These are phyloP conservation scores for Coelastrella sp. DNA, from an alignment of 139 green algal species.

Conservation along the genomic window DNA sequence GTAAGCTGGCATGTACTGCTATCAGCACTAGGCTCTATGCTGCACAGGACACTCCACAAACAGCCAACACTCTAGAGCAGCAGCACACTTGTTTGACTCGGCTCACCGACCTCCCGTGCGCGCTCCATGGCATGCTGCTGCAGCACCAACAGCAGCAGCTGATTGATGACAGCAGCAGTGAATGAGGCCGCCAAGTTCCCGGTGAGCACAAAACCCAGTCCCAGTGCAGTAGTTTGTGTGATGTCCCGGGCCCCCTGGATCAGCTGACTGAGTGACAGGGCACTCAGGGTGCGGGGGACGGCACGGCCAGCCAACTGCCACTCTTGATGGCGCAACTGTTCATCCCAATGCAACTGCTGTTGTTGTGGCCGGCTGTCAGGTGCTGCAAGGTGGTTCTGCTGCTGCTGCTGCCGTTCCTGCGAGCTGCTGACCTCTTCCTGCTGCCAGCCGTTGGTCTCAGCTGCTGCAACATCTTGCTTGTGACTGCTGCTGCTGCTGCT, in stretches of 20 bases:
- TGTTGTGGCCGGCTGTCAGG: background rate
- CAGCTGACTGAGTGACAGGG: conserved; percentile 12
- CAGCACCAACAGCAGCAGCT: conserved; percentile 21
- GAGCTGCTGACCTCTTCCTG: background rate
- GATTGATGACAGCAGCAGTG: conserved; percentile 29
- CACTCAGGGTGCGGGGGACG: conserved; percentile 25
- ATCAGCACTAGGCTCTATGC: too few relatives aligned
- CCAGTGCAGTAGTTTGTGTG: conserved; percentile 30
- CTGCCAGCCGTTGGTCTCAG: background rate
- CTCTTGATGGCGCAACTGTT: conserved; percentile 5
- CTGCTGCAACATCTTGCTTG: background rate
- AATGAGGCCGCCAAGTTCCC: conserved; percentile 39
- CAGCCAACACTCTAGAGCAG: background rate
- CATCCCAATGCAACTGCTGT: background rate
- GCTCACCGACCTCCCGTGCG: background rate
- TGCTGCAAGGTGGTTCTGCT: background rate
- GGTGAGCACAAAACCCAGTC: conserved; percentile 28
- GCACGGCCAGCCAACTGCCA: background rate
- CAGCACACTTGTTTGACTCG: background rate
- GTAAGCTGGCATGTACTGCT: too few relatives aligned
- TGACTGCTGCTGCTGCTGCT: background rate
- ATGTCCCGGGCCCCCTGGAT: conserved; percentile 33
- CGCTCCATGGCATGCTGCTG: conserved; percentile 25
- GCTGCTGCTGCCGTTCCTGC: background rate
- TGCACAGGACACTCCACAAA: background rate